These are phyloP conservation scores for Thalassiosira mediterranea DNA, from an alignment of 352 stramenopile species.

Conservation along the genomic window DNA sequence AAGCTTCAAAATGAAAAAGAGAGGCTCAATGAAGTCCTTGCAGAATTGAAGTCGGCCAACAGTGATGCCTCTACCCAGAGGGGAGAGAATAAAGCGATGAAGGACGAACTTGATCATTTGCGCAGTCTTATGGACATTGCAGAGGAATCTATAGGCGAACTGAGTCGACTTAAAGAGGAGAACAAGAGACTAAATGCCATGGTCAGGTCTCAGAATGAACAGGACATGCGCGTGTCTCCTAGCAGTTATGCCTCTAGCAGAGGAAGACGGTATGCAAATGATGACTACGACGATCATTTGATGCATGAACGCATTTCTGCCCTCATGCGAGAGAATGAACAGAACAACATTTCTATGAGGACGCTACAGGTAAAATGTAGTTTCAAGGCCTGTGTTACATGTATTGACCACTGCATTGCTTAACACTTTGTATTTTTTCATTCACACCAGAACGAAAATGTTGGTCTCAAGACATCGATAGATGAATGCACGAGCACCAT, in stretches of 20 bases:
- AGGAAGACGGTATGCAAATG: conserved; percentile 16
- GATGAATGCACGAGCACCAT: conserved; percentile 41
- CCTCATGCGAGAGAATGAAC: conserved; percentile 56
- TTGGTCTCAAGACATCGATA: conserved; percentile 47
- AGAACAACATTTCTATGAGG: conserved; percentile 60
- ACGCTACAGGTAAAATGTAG: conserved; percentile 33
- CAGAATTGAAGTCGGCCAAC: conserved; percentile 23
- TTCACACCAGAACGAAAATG: conserved; percentile 46
- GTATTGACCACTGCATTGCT: too few species aligned
- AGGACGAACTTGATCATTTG: conserved; percentile 48
- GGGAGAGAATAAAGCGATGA: conserved; percentile 39
- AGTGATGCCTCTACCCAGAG: conserved; percentile 31
- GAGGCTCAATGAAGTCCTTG: conserved; percentile 24
- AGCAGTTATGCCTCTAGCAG: conserved; percentile 21
- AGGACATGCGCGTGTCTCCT: conserved; percentile 5
- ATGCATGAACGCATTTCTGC: conserved; percentile 49
- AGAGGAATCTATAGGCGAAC: conserved; percentile 49
- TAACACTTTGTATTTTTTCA: conserved; percentile 2
- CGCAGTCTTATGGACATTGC: conserved; percentile 52
- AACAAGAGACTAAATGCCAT: conserved; percentile 39
- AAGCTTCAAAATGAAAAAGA: conserved; percentile 36
- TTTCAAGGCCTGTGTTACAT: not conserved
- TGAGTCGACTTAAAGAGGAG: conserved; percentile 51
- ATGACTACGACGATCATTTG: conserved; percentile 30
- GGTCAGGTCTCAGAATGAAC: conserved; percentile 29